Conservation (phyloP, 2,329 filamentous ascomycete genomes). For the Cladosporium sp. region DNA sequence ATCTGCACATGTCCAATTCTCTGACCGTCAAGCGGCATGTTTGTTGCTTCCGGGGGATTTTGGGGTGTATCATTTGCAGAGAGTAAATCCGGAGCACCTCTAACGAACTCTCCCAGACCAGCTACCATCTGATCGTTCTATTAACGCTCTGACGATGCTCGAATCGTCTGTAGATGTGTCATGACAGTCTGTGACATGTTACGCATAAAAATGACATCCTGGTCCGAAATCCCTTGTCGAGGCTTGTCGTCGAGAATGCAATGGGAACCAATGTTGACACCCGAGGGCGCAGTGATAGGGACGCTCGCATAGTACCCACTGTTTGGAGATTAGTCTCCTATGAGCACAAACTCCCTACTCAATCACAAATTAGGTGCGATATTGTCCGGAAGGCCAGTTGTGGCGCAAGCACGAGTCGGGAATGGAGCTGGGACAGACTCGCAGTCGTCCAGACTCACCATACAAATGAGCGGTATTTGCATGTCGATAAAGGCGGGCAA, state of each 20-base stretch:
- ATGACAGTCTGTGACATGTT: constrained; percentile 56
- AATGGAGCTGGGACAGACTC: too few relatives aligned
- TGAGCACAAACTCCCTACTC: too few relatives aligned
- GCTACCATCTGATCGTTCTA: background rate
- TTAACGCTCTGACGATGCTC: background rate
- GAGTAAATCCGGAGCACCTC: background rate
- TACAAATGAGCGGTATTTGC: too few relatives aligned
- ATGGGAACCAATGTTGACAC: constrained; percentile 58
- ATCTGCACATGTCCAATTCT: background rate
- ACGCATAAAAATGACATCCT: constrained; percentile 52
- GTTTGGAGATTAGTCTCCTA: constrained; percentile 22
- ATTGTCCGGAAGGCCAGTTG: too few relatives aligned
- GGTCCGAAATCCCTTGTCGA: constrained; percentile 47
- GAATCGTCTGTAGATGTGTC: constrained; percentile 54
- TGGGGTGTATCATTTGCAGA: background rate
- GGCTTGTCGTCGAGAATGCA: constrained; percentile 56
- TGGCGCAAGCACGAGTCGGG: too few relatives aligned
- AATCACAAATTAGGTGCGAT: too few relatives aligned
- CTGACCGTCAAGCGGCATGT: background rate
- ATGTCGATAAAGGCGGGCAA: too few relatives aligned
- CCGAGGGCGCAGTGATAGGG: constrained; percentile 55
- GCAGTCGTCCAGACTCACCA: too few relatives aligned
- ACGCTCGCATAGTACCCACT: constrained; percentile 55
- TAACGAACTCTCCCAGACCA: background rate
- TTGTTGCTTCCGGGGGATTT: background rate